These are phyloP conservation scores for Extremus antarcticus DNA, from an alignment of 495 filamentous ascomycete genomes.

Conservation along the genomic window DNA sequence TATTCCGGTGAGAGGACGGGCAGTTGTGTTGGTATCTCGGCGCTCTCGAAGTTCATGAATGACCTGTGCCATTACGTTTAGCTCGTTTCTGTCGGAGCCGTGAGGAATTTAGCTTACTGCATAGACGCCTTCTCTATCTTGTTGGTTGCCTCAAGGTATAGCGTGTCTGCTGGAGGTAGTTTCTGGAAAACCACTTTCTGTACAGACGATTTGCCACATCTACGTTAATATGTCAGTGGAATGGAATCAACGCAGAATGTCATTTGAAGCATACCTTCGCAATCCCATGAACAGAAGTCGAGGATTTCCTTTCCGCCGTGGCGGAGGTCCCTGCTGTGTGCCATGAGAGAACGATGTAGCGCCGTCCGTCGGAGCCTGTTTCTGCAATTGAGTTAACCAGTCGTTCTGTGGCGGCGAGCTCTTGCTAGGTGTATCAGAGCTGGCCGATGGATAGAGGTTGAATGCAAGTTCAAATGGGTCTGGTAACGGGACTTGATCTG, in stretches of 20 bases:
- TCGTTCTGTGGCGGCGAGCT: constrained; percentile 12
- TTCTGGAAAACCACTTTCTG: constrained; percentile 97
- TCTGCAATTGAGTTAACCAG: constrained; percentile 18
- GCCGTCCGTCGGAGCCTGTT: neutral
- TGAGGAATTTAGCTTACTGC: constrained; percentile 47
- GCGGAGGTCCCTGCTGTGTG: neutral
- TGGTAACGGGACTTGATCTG: neutral
- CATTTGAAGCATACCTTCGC: constrained; percentile 61
- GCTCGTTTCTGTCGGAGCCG: neutral
- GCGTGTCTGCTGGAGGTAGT: constrained; percentile 83
- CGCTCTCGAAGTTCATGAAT: constrained; percentile 97
- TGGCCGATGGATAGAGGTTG: constrained; percentile 1
- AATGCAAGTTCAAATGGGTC: constrained; percentile 17
- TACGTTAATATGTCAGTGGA: no score
- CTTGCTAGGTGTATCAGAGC: constrained; percentile 9
- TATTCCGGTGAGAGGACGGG: constrained; percentile 76
- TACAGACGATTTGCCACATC: constrained; percentile 95
- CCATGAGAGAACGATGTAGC: neutral
- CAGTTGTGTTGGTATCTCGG: constrained; percentile 92
- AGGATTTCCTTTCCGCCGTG: constrained; percentile 48
- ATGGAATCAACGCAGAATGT: neutral
- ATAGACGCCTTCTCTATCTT: constrained; percentile 86
- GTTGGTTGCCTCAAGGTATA: constrained; percentile 89
- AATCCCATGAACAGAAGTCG: constrained; percentile 90
- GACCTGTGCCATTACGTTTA: constrained; percentile 46